Evolutionary conservation across 208 protist species (phyloP).

Genomic region (Acanthamoeba royreba): DNA sequence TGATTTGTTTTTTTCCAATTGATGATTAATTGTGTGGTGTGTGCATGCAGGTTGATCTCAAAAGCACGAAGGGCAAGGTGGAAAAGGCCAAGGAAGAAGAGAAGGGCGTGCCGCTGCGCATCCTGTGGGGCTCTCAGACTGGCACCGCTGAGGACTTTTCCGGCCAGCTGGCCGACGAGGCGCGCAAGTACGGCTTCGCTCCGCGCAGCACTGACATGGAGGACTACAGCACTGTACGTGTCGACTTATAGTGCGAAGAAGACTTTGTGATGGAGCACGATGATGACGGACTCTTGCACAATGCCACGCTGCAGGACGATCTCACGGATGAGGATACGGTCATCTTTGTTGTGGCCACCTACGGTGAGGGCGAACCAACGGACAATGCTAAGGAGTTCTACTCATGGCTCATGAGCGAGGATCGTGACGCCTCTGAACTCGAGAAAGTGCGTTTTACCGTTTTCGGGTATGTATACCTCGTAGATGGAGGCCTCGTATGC

Average conservation of each 20-base stretch:
- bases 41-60: no score
- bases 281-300: not conserved
- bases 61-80: not conserved
- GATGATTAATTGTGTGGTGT: no score
- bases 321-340: slow-evolving; percentile 48
- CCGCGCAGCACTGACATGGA: not conserved
- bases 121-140: slow-evolving; percentile 49
- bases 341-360: slow-evolving; percentile 83
- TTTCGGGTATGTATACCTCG: not conserved
- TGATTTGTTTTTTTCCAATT: no score
- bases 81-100: not conserved
- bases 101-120: not conserved
- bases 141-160: slow-evolving; percentile 43
- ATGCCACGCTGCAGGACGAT: not conserved
- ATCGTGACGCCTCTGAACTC: slow-evolving; percentile 53
- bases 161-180: not conserved
- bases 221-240: not conserved
- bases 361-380: slow-evolving; percentile 87
- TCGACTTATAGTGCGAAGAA: not conserved
- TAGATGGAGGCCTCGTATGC: not conserved
- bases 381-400: slow-evolving; percentile 81
- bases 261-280: not conserved
- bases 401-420: slow-evolving; percentile 58
- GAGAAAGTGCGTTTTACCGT: slow-evolving; percentile 78
- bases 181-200: not conserved